These are phyloP conservation scores for Iberis pinnata DNA, from an alignment of 345 rosid genomes.

Conservation along the genomic window DNA sequence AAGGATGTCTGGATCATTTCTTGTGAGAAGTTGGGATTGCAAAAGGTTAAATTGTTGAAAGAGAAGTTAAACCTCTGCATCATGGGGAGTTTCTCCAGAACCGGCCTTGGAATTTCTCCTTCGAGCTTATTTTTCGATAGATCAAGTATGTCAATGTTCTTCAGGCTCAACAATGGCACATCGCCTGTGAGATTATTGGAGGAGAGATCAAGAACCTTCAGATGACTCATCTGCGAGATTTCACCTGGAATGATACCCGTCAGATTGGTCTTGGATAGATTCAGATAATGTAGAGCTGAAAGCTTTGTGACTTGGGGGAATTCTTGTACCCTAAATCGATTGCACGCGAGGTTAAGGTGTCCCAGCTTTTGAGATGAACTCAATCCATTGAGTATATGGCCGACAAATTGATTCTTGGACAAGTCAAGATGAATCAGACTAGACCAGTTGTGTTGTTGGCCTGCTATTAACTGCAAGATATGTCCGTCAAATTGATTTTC, in stretches of 20 bases:
- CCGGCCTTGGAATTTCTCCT: constrained; percentile 56
- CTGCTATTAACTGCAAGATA: constrained; percentile 63
- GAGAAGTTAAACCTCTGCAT: constrained; percentile 79
- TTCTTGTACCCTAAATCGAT: constrained; percentile 50
- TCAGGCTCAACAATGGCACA: constrained; percentile 40
- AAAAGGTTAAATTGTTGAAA: constrained; percentile 72
- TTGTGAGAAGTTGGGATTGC: constrained; percentile 45
- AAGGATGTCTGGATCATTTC: constrained; percentile 47
- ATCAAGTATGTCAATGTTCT: constrained; percentile 52
- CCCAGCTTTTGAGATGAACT: constrained; percentile 50
- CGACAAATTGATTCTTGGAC: constrained; percentile 72
- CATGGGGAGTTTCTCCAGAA: constrained; percentile 42
- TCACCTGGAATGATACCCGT: constrained; percentile 45
- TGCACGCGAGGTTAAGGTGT: constrained; percentile 69
- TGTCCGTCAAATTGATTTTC: constrained; percentile 72
- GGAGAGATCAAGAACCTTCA: constrained; percentile 74
- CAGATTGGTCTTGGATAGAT: constrained; percentile 64
- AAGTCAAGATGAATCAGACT: constrained; percentile 61
- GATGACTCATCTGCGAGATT: constrained; percentile 37
- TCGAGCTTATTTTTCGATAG: constrained; percentile 70
- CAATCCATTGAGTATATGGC: constrained; percentile 49
- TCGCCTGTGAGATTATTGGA: constrained; percentile 60
- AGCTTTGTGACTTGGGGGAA: constrained; percentile 49
- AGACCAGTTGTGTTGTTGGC: constrained; percentile 47
- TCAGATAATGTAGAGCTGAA: constrained; percentile 48